Percentiles rank a stretch among this genome's conserved stretches.
Conservation (phyloP, 768 basidiomycete species). For the Kondoa subrosea region DNA sequence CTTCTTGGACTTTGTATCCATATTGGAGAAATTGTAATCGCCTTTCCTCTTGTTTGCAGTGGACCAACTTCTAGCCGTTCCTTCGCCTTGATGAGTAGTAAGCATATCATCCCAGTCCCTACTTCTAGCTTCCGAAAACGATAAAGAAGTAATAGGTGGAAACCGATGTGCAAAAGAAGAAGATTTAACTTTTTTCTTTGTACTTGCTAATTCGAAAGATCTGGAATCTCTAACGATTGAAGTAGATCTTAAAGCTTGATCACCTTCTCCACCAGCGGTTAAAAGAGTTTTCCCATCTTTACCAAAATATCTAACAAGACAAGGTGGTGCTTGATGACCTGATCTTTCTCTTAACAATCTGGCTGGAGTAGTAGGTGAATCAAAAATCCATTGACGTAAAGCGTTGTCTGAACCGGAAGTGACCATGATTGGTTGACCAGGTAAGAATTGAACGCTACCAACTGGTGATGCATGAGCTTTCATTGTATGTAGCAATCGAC, state of each 20-base stretch:
- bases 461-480: conserved; percentile 78
- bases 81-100: conserved; percentile 60
- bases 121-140: conserved; percentile 50
- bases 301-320: conserved; percentile 84
- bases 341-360: conserved; percentile 78
- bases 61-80: conserved; percentile 70
- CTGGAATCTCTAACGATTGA: conserved; percentile 88
- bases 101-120: conserved; percentile 98
- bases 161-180: conserved; percentile 72
- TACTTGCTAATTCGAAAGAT: conserved; percentile 78
- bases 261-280: conserved; percentile 49
- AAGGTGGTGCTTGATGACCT: conserved; percentile 79
- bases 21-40: conserved; percentile 50
- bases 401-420: conserved; percentile 88
- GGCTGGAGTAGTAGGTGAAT: conserved; percentile 70
- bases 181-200: too few relatives aligned
- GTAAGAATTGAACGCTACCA: conserved; percentile 71
- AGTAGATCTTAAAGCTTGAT: conserved; percentile 73
- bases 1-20: conserved; percentile 32
- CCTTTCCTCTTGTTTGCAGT: conserved; percentile 67
- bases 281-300: conserved; percentile 91
- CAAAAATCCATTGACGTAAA: conserved; percentile 88
- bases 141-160: conserved; percentile 56
- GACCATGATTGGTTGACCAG: conserved; percentile 66
- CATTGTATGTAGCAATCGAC: conserved; percentile 23